phyloP scores from a whole-genome alignment of 352 stramenopile genomes.

The Globisporangium splendens region DNA sequence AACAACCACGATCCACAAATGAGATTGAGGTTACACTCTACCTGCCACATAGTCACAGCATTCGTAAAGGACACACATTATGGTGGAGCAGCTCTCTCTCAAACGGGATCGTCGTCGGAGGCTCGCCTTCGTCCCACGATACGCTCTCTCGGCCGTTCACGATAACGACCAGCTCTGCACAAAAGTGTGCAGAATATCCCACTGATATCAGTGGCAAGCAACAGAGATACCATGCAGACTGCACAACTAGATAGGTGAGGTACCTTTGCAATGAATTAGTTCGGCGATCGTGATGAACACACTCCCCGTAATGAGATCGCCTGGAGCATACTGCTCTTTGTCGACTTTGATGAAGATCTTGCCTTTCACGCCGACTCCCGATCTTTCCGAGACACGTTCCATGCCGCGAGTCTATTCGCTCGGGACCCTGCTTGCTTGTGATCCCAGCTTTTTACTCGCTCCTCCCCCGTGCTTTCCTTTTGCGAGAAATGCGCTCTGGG shows the following conservation, averaged over 20 bases:
- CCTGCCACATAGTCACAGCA: neutral
- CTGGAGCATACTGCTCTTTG: slow-evolving; percentile 15
- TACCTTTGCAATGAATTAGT: slow-evolving; percentile 12
- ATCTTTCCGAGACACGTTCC: slow-evolving; percentile 15
- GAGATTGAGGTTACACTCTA: no score
- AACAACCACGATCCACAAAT: neutral
- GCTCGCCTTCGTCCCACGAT: slow-evolving; percentile 18
- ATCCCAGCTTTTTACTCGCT: no score
- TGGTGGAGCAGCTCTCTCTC: slow-evolving; percentile 14
- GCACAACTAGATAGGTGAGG: neutral
- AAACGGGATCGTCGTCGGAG: slow-evolving; percentile 5
- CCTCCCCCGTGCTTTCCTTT: no score
- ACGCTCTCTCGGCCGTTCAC: slow-evolving; percentile 13
- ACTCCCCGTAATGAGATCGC: slow-evolving; percentile 10
- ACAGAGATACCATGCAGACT: neutral
- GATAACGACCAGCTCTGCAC: slow-evolving; percentile 13
- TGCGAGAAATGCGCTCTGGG: no score
- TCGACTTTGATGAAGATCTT: slow-evolving; percentile 17
- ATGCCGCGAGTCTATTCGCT: neutral
- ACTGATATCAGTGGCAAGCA: neutral
- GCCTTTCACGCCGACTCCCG: slow-evolving; percentile 12
- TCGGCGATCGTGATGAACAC: slow-evolving; percentile 14
- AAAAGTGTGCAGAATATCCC: no score
- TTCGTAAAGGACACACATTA: slow-evolving; percentile 1
- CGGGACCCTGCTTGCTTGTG: no score